These are phyloP conservation scores for Populus pruinosa DNA, from an alignment of 345 rosid species.

Conservation along the genomic window DNA sequence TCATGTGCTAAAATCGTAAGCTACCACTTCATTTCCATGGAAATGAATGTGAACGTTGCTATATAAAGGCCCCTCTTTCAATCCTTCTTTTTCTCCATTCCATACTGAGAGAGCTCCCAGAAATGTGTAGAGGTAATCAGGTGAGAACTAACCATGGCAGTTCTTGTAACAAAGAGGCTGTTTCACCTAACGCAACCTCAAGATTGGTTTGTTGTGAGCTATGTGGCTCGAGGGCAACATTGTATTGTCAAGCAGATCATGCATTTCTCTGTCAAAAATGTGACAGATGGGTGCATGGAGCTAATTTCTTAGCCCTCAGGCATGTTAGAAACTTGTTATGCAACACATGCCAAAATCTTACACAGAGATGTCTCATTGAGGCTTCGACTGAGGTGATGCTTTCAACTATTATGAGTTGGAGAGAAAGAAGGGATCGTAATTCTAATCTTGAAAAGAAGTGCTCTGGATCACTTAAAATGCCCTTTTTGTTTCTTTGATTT, in stretches of 20 bases:
- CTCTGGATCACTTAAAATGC: constrained; percentile 27
- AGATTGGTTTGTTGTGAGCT: constrained; percentile 53
- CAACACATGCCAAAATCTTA: constrained; percentile 52
- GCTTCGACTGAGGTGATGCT: constrained; percentile 37
- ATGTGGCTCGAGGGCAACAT: constrained; percentile 47
- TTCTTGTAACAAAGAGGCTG: constrained; percentile 10
- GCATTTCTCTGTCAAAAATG: constrained; percentile 68
- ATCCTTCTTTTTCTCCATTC: too few species aligned
- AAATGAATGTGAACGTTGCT: background rate
- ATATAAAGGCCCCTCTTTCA: background rate
- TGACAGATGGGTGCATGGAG: constrained; percentile 70
- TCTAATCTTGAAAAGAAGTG: constrained; percentile 16
- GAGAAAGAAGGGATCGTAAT: constrained; percentile 27
- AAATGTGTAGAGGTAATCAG: constrained; percentile 55
- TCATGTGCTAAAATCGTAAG: too few species aligned
- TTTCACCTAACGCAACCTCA: constrained; percentile 4
- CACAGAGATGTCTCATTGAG: constrained; percentile 56
- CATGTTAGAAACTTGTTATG: constrained; percentile 73
- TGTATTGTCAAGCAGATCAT: constrained; percentile 79
- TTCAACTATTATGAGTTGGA: constrained; percentile 25
- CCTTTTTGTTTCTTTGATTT: constrained; percentile 59
- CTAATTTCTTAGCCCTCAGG: constrained; percentile 76
- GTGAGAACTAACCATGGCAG: constrained; percentile 21
- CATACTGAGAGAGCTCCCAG: background rate
- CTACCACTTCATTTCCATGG: too few species aligned